Evolutionary conservation across 495 filamentous ascomycete species (phyloP).

Genomic region (Pyronema domesticum): DNA sequence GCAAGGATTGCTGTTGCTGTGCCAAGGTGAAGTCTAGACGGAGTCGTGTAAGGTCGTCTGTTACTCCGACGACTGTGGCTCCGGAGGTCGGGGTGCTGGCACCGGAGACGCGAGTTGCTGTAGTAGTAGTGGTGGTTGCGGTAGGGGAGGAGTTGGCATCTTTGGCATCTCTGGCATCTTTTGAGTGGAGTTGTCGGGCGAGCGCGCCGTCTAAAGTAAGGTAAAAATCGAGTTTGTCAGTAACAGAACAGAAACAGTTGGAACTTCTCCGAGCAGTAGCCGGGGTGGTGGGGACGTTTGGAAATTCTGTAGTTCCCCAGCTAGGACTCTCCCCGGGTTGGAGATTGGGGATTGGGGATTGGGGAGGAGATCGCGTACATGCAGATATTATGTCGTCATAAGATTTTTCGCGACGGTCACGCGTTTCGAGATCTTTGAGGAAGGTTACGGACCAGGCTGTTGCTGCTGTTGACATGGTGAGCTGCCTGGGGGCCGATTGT

Average conservation of each 20-base stretch:
- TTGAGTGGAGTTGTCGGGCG: neutral
- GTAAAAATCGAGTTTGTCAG: neutral
- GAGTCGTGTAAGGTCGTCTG: neutral
- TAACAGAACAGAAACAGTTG: neutral
- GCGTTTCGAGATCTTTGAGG: neutral
- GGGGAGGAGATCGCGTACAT: neutral
- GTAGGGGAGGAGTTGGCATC: neutral
- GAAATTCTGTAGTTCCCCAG: neutral
- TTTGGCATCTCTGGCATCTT: neutral
- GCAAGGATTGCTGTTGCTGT: neutral
- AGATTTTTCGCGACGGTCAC: constrained; percentile 3
- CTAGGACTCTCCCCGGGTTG: no score
- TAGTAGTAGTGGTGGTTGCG: neutral
- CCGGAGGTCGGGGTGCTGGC: neutral
- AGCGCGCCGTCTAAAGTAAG: neutral
- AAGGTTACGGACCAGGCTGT: neutral
- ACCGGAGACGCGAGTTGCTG: neutral
- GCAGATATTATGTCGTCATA: constrained; percentile 4
- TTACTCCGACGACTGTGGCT: neutral
- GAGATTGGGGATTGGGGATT: no score
- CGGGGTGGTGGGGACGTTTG: neutral
- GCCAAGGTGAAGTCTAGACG: neutral
- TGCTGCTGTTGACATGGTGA: no score
- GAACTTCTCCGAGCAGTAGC: neutral
- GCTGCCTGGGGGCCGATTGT: no score